phyloP scores from a whole-genome alignment of 805 yeast genomes.

The Helenozyma rhizophorensis region DNA sequence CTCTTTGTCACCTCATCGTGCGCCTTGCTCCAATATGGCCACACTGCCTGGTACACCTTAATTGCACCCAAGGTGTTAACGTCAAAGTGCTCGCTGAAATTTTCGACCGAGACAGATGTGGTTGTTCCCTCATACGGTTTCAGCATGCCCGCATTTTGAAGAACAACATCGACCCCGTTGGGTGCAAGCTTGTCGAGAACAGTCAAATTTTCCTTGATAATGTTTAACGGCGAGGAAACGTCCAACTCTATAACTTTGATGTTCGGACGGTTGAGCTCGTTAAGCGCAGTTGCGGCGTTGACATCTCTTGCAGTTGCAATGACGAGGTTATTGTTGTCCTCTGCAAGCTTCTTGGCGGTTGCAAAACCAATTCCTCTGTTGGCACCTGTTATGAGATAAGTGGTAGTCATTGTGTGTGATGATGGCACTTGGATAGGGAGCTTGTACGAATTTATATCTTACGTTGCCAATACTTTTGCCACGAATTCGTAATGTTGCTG shows the following conservation, averaged over 20 bases:
- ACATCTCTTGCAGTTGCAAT: conserved; percentile 17
- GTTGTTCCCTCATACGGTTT: neutral
- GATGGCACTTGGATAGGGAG: too few relatives aligned
- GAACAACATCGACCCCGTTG: conserved; percentile 20
- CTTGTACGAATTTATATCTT: too few relatives aligned
- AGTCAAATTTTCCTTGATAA: neutral
- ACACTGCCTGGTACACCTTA: conserved; percentile 19
- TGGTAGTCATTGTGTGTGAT: neutral
- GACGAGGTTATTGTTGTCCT: conserved; percentile 15
- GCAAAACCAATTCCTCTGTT: conserved; percentile 41
- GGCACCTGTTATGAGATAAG: conserved; percentile 38
- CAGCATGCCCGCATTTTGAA: conserved; percentile 22
- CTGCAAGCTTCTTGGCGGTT: conserved; percentile 22
- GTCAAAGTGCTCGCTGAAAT: conserved; percentile 9
- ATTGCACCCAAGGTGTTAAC: conserved; percentile 30
- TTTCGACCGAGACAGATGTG: conserved; percentile 4
- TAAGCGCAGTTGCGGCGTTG: conserved; percentile 6
- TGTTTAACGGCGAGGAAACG: neutral
- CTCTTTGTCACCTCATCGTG: conserved; percentile 12
- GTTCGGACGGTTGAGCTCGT: neutral
- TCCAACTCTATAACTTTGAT: conserved; percentile 1
- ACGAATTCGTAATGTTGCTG: too few relatives aligned
- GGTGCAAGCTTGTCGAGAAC: conserved; percentile 5
- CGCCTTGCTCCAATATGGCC: conserved; percentile 20
- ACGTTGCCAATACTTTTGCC: too few relatives aligned